Evolutionary conservation across 1,139 yeast species (phyloP).

Genomic region (Blastobotrys indianensis): DNA sequence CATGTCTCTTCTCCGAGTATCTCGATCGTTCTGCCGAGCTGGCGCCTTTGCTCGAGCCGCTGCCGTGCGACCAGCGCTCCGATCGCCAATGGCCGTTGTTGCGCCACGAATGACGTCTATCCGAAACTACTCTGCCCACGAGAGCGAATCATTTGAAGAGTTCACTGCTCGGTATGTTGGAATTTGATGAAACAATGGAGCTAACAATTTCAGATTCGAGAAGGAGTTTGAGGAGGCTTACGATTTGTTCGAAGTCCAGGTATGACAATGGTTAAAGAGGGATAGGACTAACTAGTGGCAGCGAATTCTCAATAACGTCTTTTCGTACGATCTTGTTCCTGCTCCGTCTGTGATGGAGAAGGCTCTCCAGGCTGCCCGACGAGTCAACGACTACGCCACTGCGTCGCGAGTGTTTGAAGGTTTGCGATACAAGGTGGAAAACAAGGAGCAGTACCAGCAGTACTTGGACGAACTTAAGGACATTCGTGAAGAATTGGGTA

Average conservation of each 20-base stretch:
- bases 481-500: slow-evolving; percentile 83
- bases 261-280: slow-evolving; percentile 8
- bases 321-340: slow-evolving; percentile 97
- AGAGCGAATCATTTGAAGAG: slow-evolving; percentile 91
- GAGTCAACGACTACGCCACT: slow-evolving; percentile 97
- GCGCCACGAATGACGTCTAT: slow-evolving; percentile 18
- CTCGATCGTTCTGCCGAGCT: slow-evolving; percentile 8
- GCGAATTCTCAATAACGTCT: slow-evolving; percentile 90
- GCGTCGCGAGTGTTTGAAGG: slow-evolving; percentile 97
- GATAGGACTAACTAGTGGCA: slow-evolving; percentile 13
- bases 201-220: slow-evolving; percentile 55
- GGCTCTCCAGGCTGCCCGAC: slow-evolving; percentile 97
- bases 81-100: slow-evolving; percentile 4
- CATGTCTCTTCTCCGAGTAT: slow-evolving; percentile 9
- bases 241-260: slow-evolving; percentile 93
- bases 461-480: slow-evolving; percentile 93
- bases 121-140: slow-evolving; percentile 67
- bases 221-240: slow-evolving; percentile 97
- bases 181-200: neutral
- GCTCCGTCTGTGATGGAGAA: slow-evolving; percentile 94
- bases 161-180: slow-evolving; percentile 54
- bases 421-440: slow-evolving; percentile 91
- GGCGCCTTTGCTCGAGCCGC: slow-evolving; percentile 9
- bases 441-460: slow-evolving; percentile 87
- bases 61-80: slow-evolving; percentile 7